A percentile compares a stretch with the other conserved stretches of the same genome.
These are phyloP conservation scores for Cordyceps javanica DNA, from an alignment of 2,329 filamentous ascomycete species.

Conservation along the genomic window DNA sequence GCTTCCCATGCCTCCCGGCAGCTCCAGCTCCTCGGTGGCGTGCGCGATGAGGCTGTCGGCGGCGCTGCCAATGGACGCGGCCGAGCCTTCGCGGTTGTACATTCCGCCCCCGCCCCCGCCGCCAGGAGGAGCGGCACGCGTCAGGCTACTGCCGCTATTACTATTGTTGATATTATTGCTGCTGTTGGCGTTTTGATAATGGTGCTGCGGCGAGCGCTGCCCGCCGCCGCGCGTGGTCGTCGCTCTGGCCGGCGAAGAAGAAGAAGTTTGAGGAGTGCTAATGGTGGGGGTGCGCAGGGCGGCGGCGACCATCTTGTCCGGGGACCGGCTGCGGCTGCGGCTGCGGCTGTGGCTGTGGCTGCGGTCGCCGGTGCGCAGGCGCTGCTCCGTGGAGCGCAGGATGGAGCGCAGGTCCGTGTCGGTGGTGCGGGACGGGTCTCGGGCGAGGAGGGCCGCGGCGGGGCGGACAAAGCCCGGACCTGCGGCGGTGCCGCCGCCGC, in stretches of 20 bases:
- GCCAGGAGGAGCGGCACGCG: background rate
- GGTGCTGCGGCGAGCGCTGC: conserved; percentile 21
- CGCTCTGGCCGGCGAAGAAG: no score
- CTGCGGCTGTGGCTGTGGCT: no score
- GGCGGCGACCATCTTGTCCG: conserved; percentile 27
- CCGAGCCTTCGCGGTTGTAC: conserved; percentile 24
- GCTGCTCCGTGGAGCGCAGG: conserved; percentile 45
- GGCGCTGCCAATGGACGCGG: conserved; percentile 29
- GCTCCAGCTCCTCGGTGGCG: conserved; percentile 29
- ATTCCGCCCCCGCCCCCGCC: background rate
- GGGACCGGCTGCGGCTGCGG: conserved; percentile 22
- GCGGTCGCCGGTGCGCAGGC: conserved; percentile 35
- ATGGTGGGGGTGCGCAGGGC: conserved; percentile 20
- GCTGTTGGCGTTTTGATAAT: conserved; percentile 16
- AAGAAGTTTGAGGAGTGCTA: no score
- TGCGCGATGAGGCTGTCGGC: conserved; percentile 37
- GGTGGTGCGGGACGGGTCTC: conserved; percentile 19
- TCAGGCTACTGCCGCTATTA: background rate
- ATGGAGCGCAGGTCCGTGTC: conserved; percentile 47
- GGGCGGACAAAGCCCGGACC: background rate
- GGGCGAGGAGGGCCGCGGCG: background rate
- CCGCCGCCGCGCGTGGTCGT: no score
- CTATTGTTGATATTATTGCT: background rate
- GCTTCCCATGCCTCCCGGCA: conserved; percentile 34
- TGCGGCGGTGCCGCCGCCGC: background rate